Evolutionary conservation across 2,329 filamentous ascomycete genomes (phyloP).

Genomic region (Exserohilum turcica): DNA sequence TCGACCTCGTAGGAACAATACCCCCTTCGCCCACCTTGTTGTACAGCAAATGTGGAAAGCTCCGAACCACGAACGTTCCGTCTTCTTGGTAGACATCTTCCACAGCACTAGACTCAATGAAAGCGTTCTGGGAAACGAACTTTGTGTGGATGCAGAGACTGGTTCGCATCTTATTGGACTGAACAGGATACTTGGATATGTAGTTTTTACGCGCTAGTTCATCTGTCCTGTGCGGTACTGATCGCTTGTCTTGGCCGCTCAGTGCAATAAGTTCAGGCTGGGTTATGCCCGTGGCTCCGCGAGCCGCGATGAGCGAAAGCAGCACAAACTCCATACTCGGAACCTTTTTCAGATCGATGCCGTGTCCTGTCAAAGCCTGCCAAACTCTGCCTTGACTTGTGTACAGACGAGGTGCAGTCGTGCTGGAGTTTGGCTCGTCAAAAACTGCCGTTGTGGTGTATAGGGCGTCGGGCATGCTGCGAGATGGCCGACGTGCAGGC

Average conservation of each 20-base stretch:
- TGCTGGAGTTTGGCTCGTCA: slow-evolving; percentile 29
- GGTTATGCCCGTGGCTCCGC: slow-evolving; percentile 59
- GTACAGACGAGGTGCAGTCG: slow-evolving; percentile 39
- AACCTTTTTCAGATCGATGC: slow-evolving; percentile 60
- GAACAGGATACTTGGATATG: slow-evolving; percentile 58
- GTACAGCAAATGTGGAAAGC: slow-evolving; percentile 57
- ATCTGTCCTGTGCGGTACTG: slow-evolving; percentile 66
- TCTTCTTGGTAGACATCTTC: slow-evolving; percentile 45
- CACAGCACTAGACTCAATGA: slow-evolving; percentile 32
- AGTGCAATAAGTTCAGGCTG: slow-evolving; percentile 61
- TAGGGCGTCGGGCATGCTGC: slow-evolving; percentile 15
- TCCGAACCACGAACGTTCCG: slow-evolving; percentile 54
- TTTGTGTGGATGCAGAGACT: slow-evolving; percentile 62
- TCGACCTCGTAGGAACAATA: slow-evolving; percentile 59
- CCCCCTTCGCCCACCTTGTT: slow-evolving; percentile 55
- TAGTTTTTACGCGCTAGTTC: slow-evolving; percentile 63
- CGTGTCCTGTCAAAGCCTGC: slow-evolving; percentile 65
- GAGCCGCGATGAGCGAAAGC: slow-evolving; percentile 63
- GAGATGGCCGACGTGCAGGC: slow-evolving; percentile 12
- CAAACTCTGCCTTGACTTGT: slow-evolving; percentile 63
- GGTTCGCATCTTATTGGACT: slow-evolving; percentile 55
- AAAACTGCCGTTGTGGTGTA: slow-evolving; percentile 26
- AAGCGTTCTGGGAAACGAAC: slow-evolving; percentile 49
- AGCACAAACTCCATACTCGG: slow-evolving; percentile 61
- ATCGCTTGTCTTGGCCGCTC: slow-evolving; percentile 68